A percentile compares a stretch with the other conserved stretches of the same genome.
phyloP scores from a whole-genome alignment of 495 filamentous ascomycete genomes.

The Aspergillus asperescens region DNA sequence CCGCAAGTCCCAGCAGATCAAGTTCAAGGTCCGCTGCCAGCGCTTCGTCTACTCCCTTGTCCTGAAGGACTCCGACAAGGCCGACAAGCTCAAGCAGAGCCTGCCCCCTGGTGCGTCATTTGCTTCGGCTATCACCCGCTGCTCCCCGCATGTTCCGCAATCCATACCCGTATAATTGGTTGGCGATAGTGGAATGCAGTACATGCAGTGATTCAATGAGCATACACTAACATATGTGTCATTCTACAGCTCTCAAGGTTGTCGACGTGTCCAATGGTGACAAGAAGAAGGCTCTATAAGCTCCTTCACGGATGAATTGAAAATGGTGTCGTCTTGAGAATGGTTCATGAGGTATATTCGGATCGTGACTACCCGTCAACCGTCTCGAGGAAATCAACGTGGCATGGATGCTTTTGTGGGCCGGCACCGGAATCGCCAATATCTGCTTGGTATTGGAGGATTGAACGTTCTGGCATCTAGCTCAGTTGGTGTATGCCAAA shows the following conservation, averaged over 20 bases:
- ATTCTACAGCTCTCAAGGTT: constrained; percentile 61
- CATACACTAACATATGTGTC: constrained; percentile 24
- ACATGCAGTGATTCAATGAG: not conserved
- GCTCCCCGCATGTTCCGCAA: not conserved
- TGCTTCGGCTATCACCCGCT: no score
- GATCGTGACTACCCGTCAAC: constrained; percentile 28
- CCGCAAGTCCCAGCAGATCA: constrained; percentile 79
- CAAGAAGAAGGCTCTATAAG: constrained; percentile 57
- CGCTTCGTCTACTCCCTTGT: constrained; percentile 93
- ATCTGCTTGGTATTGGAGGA: not conserved
- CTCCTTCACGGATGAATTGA: constrained; percentile 23
- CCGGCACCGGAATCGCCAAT: constrained; percentile 30
- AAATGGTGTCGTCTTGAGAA: constrained; percentile 26
- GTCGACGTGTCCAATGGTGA: constrained; percentile 72
- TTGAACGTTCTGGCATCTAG: constrained; percentile 31
- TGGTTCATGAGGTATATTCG: constrained; percentile 25
- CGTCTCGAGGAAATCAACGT: constrained; percentile 23
- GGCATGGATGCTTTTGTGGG: constrained; percentile 31
- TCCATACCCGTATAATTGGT: no score
- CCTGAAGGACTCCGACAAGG: constrained; percentile 96
- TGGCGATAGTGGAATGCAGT: no score
- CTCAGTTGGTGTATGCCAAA: constrained; percentile 16
- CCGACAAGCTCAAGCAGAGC: constrained; percentile 99
- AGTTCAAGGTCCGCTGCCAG: constrained; percentile 99
- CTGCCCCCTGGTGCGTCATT: constrained; percentile 79